phyloP scores from a whole-genome alignment of 257 asterid genomes.

The Nicotiana tabacum region DNA sequence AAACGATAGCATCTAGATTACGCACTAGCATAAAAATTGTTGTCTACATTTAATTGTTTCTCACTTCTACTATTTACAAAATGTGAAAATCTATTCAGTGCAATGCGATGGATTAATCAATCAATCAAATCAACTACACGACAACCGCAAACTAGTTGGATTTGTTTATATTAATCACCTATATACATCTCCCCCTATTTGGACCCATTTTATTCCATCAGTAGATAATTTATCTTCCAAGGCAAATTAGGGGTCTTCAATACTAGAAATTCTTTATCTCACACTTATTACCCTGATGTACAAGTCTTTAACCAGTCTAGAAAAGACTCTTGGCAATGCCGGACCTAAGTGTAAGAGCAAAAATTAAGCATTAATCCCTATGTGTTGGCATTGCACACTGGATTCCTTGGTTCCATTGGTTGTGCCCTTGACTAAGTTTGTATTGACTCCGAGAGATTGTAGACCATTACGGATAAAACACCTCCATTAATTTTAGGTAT shows the following conservation, averaged over 20 bases:
- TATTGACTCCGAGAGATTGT: neutral
- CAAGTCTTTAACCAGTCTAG: neutral
- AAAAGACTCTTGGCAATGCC: neutral
- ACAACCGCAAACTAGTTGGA: neutral
- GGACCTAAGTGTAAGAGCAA: neutral
- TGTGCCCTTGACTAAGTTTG: neutral
- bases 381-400: neutral
- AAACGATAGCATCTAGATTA: neutral
- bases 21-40: neutral
- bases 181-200: neutral
- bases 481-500: neutral
- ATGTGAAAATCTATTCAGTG: neutral
- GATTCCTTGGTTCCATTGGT: neutral
- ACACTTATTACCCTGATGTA: neutral
- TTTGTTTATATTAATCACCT: neutral
- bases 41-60: neutral
- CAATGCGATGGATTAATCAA: neutral
- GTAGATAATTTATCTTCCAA: neutral
- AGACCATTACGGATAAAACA: neutral
- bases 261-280: neutral
- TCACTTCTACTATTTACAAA: neutral
- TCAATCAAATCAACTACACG: neutral
- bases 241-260: neutral
- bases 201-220: neutral
- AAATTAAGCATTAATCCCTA: neutral